A percentile compares a stretch with the other conserved stretches of the same genome.
Conservation (phyloP, 1,284 basidiomycete genomes). For the Thelephora terrestris region DNA sequence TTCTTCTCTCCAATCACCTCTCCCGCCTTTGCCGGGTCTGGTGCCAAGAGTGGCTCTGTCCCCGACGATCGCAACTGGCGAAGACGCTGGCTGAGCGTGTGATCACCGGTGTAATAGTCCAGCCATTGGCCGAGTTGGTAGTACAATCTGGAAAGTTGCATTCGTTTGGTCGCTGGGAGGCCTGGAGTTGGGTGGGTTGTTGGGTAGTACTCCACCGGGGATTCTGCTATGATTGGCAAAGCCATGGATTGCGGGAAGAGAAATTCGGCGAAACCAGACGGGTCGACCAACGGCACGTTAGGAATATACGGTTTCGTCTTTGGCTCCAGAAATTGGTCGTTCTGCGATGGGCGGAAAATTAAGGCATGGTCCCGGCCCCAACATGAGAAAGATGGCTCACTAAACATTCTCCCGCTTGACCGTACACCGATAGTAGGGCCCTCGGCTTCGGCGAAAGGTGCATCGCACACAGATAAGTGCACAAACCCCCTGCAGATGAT, state of each 20-base stretch:
- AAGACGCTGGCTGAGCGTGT: constrained; percentile 37
- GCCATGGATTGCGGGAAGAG: constrained; percentile 22
- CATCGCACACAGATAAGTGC: constrained; percentile 49
- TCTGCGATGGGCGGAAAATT: constrained; percentile 13
- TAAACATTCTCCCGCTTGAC: constrained; percentile 50
- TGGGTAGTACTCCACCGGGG: constrained; percentile 39
- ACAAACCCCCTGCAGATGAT: constrained; percentile 52
- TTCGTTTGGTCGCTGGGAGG: constrained; percentile 50
- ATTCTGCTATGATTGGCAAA: constrained; percentile 29
- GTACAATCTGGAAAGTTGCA: constrained; percentile 46
- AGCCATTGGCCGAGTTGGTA: constrained; percentile 47
- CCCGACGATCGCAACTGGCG: constrained; percentile 11
- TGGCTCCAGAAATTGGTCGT: constrained; percentile 27
- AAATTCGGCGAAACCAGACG: constrained; percentile 19
- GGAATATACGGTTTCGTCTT: constrained; percentile 31
- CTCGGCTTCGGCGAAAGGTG: constrained; percentile 41
- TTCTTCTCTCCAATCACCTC: background rate
- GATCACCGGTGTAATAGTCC: constrained; percentile 51
- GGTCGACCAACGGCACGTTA: constrained; percentile 30
- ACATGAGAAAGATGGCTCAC: constrained; percentile 26
- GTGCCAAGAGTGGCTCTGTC: background rate
- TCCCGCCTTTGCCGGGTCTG: background rate
- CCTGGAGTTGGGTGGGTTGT: constrained; percentile 36
- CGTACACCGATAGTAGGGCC: constrained; percentile 48
- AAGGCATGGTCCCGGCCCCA: background rate